Evolutionary conservation across 2,329 filamentous ascomycete genomes (phyloP), one percentile per base, ranked within the genome.

Genomic region (Aureobasidium melanogenum): DNA sequence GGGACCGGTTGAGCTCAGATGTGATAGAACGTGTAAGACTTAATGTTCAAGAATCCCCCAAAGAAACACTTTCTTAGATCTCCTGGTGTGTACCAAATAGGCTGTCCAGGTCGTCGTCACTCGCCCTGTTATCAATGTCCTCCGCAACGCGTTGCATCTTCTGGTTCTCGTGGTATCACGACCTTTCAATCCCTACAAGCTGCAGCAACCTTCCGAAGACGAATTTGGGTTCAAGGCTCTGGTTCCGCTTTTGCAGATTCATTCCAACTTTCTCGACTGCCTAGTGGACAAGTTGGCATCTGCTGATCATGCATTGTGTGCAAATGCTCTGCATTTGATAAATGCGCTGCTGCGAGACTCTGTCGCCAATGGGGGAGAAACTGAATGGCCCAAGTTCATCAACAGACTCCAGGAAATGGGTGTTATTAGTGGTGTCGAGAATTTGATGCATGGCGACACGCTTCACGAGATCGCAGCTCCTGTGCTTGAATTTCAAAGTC

Each of bases 311-410:
- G 89, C 92, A 3, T 82, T 99, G 32, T 97, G 94, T 76, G 93
- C 91, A 65, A 97, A 97, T 76, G 90, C 94, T 1, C 81, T 99
- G 59, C 94, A 96, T 80, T 80, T 99, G 62, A 90, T 99, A 74
- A 99, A 99, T 72, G 91, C 93, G 0, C 80, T 99, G 50, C 96
- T 97, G 78, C 84, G 94, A 57, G 94, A 99, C 73, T 89, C 91
- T 5, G 86, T 97, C 56, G 88, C 88, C 30, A 86, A 84, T 69
- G 89, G 93, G 57, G 80, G 80, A 46, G 83, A 87, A 63, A 86
- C 89, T 63, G 93, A 97, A 69, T 97, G 94, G 92, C 89, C 91
- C 52, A 94, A 89, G 69, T 95, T 97, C 69, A 92, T 99, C 74
- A 96, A 96, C 77, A 83, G 87, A 65, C 75, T 99, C 66, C 94